These are phyloP conservation scores for Alloteropsis semialata DNA, from an alignment of 176 grass and related monocot species.

Conservation along the genomic window DNA sequence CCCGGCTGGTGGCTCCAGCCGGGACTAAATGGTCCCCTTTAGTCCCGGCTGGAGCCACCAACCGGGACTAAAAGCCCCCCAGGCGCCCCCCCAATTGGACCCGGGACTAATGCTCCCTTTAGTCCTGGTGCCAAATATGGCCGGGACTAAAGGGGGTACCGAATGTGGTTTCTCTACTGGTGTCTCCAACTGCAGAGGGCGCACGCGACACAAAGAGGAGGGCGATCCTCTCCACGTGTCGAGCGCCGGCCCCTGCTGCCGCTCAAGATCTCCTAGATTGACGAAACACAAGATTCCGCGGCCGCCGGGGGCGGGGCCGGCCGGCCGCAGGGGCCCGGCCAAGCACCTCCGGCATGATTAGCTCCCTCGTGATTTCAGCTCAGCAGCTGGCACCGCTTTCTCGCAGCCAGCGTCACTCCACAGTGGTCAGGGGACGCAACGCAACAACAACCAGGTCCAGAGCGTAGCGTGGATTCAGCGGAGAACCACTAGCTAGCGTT, in stretches of 20 bases:
- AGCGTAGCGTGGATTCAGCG: not conserved
- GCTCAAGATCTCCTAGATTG: conserved; percentile 29
- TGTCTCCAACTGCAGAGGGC: not conserved
- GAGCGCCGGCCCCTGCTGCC: not conserved
- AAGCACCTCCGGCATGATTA: conserved; percentile 19
- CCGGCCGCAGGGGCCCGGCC: no score
- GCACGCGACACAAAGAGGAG: not conserved
- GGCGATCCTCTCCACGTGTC: not conserved
- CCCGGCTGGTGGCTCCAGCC: no score
- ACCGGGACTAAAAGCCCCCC: no score
- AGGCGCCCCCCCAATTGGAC: no score
- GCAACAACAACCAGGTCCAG: not conserved
- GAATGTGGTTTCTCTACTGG: no score
- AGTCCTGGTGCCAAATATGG: no score
- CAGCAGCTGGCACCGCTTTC: not conserved
- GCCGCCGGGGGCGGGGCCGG: not conserved
- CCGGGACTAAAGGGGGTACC: no score
- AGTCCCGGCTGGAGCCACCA: no score
- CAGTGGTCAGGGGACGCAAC: not conserved
- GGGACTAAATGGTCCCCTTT: no score
- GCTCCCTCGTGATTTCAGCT: not conserved
- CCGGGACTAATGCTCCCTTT: no score
- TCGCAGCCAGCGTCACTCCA: not conserved
- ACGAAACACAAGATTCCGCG: not conserved
- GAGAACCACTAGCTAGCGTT: no score